These are phyloP conservation scores for Rubia yunnanensis DNA, from an alignment of 257 asterid genomes.

Conservation along the genomic window DNA sequence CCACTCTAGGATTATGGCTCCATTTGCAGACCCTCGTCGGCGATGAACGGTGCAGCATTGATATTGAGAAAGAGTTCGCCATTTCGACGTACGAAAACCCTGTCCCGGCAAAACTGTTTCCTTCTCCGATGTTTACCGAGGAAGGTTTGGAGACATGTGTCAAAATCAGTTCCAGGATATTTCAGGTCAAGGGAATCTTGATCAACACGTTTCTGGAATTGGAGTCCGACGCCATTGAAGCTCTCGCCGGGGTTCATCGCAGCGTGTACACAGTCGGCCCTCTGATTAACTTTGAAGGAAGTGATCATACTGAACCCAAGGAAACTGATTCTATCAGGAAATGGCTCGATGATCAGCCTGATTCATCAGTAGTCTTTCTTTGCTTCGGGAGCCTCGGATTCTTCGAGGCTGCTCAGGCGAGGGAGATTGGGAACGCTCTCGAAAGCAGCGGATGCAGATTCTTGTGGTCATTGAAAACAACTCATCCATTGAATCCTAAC, in stretches of 20 bases:
- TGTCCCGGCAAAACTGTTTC: conserved; percentile 29
- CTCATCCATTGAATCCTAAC: not conserved
- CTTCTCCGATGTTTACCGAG: conserved; percentile 6
- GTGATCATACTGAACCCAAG: not conserved
- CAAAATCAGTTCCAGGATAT: conserved; percentile 3
- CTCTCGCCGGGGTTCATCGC: conserved; percentile 7
- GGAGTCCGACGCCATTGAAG: conserved; percentile 20
- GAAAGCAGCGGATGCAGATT: not conserved
- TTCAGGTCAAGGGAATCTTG: conserved; percentile 28
- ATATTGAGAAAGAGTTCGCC: conserved; percentile 5
- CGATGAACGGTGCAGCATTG: conserved; percentile 9
- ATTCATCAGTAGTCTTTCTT: conserved; percentile 7
- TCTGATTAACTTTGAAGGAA: conserved; percentile 12
- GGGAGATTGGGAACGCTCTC: conserved; percentile 4
- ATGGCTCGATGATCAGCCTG: conserved; percentile 7
- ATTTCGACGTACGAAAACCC: conserved; percentile 18
- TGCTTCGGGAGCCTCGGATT: conserved; percentile 4
- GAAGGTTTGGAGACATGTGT: not conserved
- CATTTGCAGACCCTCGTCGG: conserved; percentile 12
- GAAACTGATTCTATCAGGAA: not conserved
- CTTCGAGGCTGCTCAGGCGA: not conserved
- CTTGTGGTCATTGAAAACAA: conserved; percentile 2
- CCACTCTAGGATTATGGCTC: conserved; percentile 18
- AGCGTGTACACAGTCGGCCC: conserved; percentile 52
- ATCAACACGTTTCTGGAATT: conserved; percentile 27